Evolutionary conservation across 345 rosid species (phyloP).

Genomic region (Citrus glauca): DNA sequence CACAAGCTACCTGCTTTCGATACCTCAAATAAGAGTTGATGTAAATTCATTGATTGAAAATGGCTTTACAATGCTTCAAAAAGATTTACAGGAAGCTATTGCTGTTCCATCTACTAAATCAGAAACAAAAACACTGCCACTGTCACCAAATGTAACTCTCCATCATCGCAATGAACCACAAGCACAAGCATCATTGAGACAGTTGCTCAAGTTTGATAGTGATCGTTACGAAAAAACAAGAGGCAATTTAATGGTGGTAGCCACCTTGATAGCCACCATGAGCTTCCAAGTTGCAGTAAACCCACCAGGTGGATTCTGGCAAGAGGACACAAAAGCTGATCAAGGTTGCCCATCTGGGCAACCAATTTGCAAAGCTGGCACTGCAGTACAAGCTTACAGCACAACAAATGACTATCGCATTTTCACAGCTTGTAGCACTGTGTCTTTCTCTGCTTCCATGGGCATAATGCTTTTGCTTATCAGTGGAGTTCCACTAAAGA

Average conservation of each 20-base stretch:
- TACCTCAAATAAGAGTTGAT: constrained; percentile 8
- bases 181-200: neutral
- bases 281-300: constrained; percentile 30
- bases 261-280: constrained; percentile 31
- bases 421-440: neutral
- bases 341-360: neutral
- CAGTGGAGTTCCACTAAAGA: neutral
- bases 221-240: constrained; percentile 20
- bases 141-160: too few relatives aligned
- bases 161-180: too few relatives aligned
- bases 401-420: neutral
- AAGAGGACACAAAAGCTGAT: neutral
- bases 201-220: neutral
- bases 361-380: neutral
- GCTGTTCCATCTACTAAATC: neutral
- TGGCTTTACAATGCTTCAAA: constrained; percentile 23
- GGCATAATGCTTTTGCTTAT: neutral
- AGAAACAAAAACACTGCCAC: too few relatives aligned
- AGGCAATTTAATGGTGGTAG: constrained; percentile 33
- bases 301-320: constrained; percentile 33
- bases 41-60: constrained; percentile 16
- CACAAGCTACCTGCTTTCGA: constrained; percentile 13
- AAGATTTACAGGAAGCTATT: neutral
- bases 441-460: neutral
- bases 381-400: neutral